These are phyloP conservation scores for Neurospora hispaniola DNA, from an alignment of 495 filamentous ascomycete genomes.

Conservation along the genomic window DNA sequence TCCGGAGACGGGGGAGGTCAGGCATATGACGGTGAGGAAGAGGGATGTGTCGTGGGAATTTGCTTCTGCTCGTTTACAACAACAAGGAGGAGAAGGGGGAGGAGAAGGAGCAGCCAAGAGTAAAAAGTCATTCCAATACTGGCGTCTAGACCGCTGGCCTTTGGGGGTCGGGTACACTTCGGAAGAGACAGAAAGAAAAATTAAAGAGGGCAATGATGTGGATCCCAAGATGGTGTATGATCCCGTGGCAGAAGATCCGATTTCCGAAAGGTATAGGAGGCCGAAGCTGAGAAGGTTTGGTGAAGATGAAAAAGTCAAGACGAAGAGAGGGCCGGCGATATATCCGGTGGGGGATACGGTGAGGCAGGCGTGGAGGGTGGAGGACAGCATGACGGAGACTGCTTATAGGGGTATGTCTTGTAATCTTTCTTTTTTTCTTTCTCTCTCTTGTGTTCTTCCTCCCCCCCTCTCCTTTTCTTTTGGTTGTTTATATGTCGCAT, in stretches of 20 bases:
- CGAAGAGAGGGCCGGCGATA: slow-evolving; percentile 8
- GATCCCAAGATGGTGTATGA: slow-evolving; percentile 11
- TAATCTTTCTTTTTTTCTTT: background rate
- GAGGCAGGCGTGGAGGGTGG: slow-evolving; percentile 9
- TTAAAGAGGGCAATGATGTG: background rate
- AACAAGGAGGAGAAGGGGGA: no score
- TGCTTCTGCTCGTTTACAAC: background rate
- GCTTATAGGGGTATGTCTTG: slow-evolving; percentile 7
- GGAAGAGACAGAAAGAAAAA: background rate
- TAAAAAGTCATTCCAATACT: slow-evolving; percentile 8
- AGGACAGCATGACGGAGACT: slow-evolving; percentile 6
- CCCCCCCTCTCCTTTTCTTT: no score
- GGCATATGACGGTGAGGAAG: slow-evolving; percentile 8
- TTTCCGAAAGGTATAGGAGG: slow-evolving; percentile 8
- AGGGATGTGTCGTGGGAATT: slow-evolving; percentile 16
- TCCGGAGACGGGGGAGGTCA: background rate
- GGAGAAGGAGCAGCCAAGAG: background rate
- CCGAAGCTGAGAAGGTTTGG: slow-evolving; percentile 11
- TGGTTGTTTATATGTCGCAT: no score
- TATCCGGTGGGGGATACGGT: slow-evolving; percentile 19
- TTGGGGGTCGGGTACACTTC: slow-evolving; percentile 4
- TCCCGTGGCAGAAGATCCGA: slow-evolving; percentile 7
- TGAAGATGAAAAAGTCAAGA: slow-evolving; percentile 10
- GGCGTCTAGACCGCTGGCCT: slow-evolving; percentile 19
- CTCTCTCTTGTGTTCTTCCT: background rate